Conservation (phyloP, 2,329 filamentous ascomycete species). For the Aureobasidium mangrovei region DNA sequence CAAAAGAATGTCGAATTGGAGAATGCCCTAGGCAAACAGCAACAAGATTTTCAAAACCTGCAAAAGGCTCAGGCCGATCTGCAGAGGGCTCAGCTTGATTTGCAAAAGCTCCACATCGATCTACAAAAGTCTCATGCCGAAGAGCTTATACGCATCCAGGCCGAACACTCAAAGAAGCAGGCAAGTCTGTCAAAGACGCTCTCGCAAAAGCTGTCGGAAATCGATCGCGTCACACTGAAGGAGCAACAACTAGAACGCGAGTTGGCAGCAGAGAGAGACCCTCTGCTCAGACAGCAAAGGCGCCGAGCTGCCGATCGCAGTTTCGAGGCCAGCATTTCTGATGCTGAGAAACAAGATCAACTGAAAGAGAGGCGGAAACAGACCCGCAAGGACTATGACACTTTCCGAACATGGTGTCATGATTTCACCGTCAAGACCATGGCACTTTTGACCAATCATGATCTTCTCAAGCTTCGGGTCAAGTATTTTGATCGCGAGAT, state of each 20-base stretch:
- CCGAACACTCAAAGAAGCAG: no score
- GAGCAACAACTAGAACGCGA: background rate
- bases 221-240: no score
- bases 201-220: no score
- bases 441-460: background rate
- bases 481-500: background rate
- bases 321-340: constrained; percentile 17
- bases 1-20: background rate
- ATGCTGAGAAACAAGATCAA: constrained; percentile 18
- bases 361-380: constrained; percentile 13
- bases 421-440: background rate
- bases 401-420: background rate
- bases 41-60: background rate
- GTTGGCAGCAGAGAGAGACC: background rate
- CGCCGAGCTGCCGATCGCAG: constrained; percentile 21
- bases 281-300: background rate
- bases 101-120: no score
- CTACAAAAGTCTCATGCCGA: no score
- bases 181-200: no score
- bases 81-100: background rate
- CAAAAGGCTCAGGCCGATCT: background rate
- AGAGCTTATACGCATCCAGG: no score
- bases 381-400: background rate
- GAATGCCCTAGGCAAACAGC: background rate
- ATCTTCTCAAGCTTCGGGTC: background rate